Base-by-base conservation (phyloP, 371 early-diverging fungal species). In the Lichtheimia ramosa region DNA sequence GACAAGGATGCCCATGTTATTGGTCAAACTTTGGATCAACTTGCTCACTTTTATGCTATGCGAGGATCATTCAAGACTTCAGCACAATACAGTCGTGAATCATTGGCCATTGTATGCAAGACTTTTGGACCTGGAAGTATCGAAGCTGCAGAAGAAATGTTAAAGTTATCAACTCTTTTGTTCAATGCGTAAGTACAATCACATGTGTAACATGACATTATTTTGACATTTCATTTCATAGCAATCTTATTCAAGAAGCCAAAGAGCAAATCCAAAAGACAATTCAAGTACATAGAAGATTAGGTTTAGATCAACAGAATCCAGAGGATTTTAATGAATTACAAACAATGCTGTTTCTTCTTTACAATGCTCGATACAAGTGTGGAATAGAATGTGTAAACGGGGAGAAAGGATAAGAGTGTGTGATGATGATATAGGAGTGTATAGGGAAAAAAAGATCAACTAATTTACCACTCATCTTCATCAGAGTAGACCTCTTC, bases 401-500 rank as follows among this genome's bases (percentile, higher is more conserved):
- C 18, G 46, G 46, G 46, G 46, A 46, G 21, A 21, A 46, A 46
- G 46, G 46, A 46, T 18, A 21, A 5, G 43, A 21, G 10, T 18
- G 46, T 34, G 10, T 18, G 16, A 8, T 18, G 16, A 46, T 46
- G 46, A 21, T 7, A 18, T 46, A 10, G 21, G n/a, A 5, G 5
- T 18, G n/a, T 46, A 5, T 13, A 46, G n/a, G 21, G 21, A 5
- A 21, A 46, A 18, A 21, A 21, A 18, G 21, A 21, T 21, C 18
- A 21, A 46, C 18, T 21, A 46, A 46, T 59, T 70, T 76, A 76
- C 56, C 70, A 68, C 18, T 79, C 79, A 41, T 79, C 79, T 54
- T 79, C 80, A 58, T 76, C 73, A 34, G 76, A 71, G 66, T 59
- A 76, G 43, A 79, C 81, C 62, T 81, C 81, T 62, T 81, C 81